Conservation (phyloP, 345 rosid species). For the Populus ilicifolia region DNA sequence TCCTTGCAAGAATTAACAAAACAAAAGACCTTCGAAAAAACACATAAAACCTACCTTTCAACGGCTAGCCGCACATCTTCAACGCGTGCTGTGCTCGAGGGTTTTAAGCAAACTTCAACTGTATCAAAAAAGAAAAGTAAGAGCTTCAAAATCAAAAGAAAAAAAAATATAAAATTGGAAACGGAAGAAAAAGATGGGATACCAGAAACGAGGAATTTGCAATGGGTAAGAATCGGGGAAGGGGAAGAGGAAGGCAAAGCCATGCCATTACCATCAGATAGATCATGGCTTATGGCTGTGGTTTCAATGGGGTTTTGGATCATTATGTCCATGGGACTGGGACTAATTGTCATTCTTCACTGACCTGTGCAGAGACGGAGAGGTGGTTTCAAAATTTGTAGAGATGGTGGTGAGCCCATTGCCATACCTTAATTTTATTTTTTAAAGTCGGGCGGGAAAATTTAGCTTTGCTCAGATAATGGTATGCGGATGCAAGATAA, state of each 20-base stretch:
- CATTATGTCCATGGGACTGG: slow-evolving; percentile 11
- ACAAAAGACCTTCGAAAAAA: neutral
- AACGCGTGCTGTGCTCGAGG: slow-evolving; percentile 72
- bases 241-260: slow-evolving; percentile 13
- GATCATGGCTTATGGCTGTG: neutral
- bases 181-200: neutral
- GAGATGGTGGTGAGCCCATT: neutral
- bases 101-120: slow-evolving; percentile 93
- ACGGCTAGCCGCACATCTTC: slow-evolving; percentile 68
- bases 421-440: neutral
- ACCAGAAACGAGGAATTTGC: slow-evolving; percentile 74
- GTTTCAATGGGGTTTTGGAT: neutral
- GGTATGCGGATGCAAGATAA: no score
- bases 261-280: neutral
- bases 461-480: neutral
- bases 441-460: neutral
- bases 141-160: neutral
- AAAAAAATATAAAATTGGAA: neutral
- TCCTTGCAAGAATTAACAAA: neutral
- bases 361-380: neutral
- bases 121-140: slow-evolving; percentile 6
- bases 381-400: neutral
- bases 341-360: neutral
- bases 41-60: slow-evolving; percentile 38
- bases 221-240: slow-evolving; percentile 31